These are phyloP conservation scores for Lachancea nothofagi DNA, from an alignment of 805 yeast genomes.

Conservation along the genomic window DNA sequence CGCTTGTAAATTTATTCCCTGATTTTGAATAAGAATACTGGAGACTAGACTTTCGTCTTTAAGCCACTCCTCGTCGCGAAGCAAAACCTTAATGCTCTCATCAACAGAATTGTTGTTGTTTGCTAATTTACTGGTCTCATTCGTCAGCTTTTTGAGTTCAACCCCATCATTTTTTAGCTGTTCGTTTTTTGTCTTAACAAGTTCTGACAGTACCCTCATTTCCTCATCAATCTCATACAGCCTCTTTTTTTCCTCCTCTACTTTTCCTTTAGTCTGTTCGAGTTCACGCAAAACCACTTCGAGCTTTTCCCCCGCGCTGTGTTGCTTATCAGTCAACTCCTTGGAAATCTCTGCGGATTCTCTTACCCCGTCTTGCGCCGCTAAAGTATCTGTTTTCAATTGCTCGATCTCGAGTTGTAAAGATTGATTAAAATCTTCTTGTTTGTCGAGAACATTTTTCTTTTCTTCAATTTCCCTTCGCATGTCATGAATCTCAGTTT, in stretches of 20 bases:
- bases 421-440: conserved; percentile 53
- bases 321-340: conserved; percentile 33
- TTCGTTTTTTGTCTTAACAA: conserved; percentile 40
- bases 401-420: conserved; percentile 70
- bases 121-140: conserved; percentile 48
- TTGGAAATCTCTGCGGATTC: conserved; percentile 30
- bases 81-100: conserved; percentile 39
- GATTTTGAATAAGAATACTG: conserved; percentile 54
- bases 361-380: conserved; percentile 39
- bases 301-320: conserved; percentile 26
- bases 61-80: conserved; percentile 68
- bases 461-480: conserved; percentile 32
- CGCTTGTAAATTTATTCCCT: conserved; percentile 57
- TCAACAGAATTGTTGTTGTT: conserved; percentile 36
- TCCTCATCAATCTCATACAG: conserved; percentile 73
- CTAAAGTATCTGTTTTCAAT: conserved; percentile 47
- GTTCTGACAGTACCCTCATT: conserved; percentile 49
- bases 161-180: conserved; percentile 43
- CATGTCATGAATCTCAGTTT: conserved; percentile 44
- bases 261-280: conserved; percentile 24
- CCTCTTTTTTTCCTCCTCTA: conserved; percentile 44
- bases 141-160: conserved; percentile 47
- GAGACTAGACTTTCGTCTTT: conserved; percentile 53
- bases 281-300: conserved; percentile 19
- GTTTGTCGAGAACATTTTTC: conserved; percentile 40